Conservation (phyloP, 192 early-diverging fungal genomes). For the Gryganskiella cystojenkinii region DNA sequence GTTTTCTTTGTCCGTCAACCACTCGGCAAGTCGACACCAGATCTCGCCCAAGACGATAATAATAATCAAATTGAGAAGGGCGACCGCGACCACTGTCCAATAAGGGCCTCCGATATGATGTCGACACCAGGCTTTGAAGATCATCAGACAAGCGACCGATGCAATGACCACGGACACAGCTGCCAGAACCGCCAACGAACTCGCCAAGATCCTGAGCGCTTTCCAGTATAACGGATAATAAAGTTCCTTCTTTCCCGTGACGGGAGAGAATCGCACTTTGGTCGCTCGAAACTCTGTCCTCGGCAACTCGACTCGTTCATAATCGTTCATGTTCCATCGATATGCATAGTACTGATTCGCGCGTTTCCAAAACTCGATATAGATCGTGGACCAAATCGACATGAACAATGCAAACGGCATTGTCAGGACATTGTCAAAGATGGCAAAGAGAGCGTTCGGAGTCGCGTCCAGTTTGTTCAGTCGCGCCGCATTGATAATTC, state of each 20-base stretch:
- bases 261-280: conserved; percentile 45
- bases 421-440: conserved; percentile 72
- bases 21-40: conserved; percentile 34
- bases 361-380: conserved; percentile 70
- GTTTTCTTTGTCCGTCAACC: conserved; percentile 59
- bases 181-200: conserved; percentile 18
- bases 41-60: conserved; percentile 62
- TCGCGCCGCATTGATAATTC: conserved; percentile 47
- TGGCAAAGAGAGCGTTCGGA: conserved; percentile 41
- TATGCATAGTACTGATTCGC: conserved; percentile 53
- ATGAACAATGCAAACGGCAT: conserved; percentile 70
- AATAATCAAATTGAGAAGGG: conserved; percentile 55
- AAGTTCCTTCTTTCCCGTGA: conserved; percentile 56
- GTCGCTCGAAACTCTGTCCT: conserved; percentile 66
- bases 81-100: conserved; percentile 32
- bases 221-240: conserved; percentile 49
- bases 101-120: conserved; percentile 35
- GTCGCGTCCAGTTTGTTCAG: conserved; percentile 33
- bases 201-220: conserved; percentile 17
- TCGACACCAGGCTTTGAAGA: conserved; percentile 47
- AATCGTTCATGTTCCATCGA: conserved; percentile 63
- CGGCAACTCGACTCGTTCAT: conserved; percentile 54
- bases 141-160: conserved; percentile 49
- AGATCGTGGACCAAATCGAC: conserved; percentile 68
- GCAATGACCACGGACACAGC: conserved; percentile 47